Base-by-base conservation (phyloP, 768 basidiomycete genomes). In the Auricularia heimuer region DNA sequence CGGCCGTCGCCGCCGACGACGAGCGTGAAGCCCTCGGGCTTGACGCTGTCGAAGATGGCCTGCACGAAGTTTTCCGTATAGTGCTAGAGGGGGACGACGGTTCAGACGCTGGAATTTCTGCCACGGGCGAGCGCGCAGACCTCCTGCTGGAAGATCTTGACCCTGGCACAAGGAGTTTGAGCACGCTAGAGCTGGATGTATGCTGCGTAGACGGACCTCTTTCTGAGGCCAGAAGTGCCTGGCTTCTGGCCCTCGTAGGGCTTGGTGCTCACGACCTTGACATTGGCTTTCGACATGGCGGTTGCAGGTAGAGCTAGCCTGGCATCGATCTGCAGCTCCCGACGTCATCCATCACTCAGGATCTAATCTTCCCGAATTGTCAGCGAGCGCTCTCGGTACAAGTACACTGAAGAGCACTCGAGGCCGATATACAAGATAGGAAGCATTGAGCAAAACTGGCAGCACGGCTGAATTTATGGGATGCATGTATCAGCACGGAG, bases 31-130 rank as follows among this genome's bases (percentile, higher is more conserved):
- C 84, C 92, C 67, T 88, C 77, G 62, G 85, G 83, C 4, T 89
- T 84, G 77, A 98, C 92, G 64, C 95, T 91, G 76, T 91, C 85
- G 72, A 95, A 83, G 80, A 94, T 99, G 69, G 96, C 78, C 76
- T 98, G 96, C 65, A 98, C 75, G 71, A 99, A 99, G 82, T 98
- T 99, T 79, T 98, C 97, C 56, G 97, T 99, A 79, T 98, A 99
- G 81, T 98, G 88, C 92, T 94, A 71, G 54, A 60, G 1, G 8
- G 39, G 12, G 8, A 3, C 16, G 29, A 6, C 61, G 10, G 7
- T 7, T 29, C 14, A 6, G 11, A 64, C 39, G 39, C 2, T 7
- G 8, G 56, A 14, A 11, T 3, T 56, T 34, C 24, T 12, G 29
- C 4, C n/a, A 36, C 24, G 63, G 21, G 35, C 44, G 2, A 29